Evolutionary conservation across 192 early-diverging fungal species (phyloP).

Genomic region (Piromyces sp.): DNA sequence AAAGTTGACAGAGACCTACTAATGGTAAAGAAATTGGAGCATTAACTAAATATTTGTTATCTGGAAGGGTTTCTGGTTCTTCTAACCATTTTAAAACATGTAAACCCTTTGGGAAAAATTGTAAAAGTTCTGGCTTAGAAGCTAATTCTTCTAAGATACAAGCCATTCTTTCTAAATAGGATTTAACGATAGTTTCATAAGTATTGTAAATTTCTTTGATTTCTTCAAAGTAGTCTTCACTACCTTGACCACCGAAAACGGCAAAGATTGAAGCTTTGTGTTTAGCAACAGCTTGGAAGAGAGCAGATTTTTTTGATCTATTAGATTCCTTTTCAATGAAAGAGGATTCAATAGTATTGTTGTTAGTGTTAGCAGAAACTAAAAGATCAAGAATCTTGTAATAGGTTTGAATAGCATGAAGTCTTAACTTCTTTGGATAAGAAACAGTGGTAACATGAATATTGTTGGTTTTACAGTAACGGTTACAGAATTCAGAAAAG

Average conservation of each 20-base stretch:
- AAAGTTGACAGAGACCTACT: slow-evolving; percentile 77
- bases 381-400: neutral
- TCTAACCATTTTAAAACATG: slow-evolving; percentile 74
- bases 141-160: slow-evolving; percentile 50
- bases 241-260: slow-evolving; percentile 92
- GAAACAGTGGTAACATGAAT: neutral
- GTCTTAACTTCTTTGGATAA: neutral
- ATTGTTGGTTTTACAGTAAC: neutral
- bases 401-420: neutral
- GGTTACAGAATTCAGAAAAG: neutral
- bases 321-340: neutral
- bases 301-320: neutral
- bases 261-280: slow-evolving; percentile 33
- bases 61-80: slow-evolving; percentile 56
- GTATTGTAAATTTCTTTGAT: slow-evolving; percentile 58
- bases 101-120: slow-evolving; percentile 57
- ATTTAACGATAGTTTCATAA: slow-evolving; percentile 56
- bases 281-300: neutral
- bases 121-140: slow-evolving; percentile 35
- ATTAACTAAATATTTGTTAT: slow-evolving; percentile 56
- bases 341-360: neutral
- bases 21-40: slow-evolving; percentile 70
- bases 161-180: slow-evolving; percentile 45
- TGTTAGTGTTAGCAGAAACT: neutral
- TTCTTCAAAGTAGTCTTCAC: slow-evolving; percentile 89